phyloP scores from a whole-genome alignment of 768 basidiomycete genomes.

The Cyathus striatus region DNA sequence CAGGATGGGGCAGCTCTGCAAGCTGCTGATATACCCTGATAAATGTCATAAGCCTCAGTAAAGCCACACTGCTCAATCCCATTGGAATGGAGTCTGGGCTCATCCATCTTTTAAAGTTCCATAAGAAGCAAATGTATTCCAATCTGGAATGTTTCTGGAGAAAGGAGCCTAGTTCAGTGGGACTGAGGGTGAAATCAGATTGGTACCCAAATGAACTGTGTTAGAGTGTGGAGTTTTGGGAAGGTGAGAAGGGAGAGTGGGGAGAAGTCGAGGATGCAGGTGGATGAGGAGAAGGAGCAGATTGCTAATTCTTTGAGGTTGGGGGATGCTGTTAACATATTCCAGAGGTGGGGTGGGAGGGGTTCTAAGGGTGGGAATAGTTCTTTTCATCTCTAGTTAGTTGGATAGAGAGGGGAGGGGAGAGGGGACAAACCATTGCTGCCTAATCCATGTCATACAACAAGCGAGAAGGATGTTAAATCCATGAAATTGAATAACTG shows the following conservation, averaged over 20 bases:
- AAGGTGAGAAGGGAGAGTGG: constrained; percentile 33
- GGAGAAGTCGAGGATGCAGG: constrained; percentile 38
- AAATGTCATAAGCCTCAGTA: constrained; percentile 34
- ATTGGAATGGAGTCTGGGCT: no score
- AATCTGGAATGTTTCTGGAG: constrained; percentile 31
- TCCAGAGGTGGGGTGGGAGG: constrained; percentile 39
- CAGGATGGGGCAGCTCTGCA: no score
- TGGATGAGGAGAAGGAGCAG: constrained; percentile 43
- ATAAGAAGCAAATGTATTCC: constrained; percentile 38
- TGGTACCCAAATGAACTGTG: constrained; percentile 47
- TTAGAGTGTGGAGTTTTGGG: constrained; percentile 36
- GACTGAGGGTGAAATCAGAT: constrained; percentile 35
- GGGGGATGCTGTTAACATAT: constrained; percentile 42
- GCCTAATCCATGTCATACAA: constrained; percentile 39
- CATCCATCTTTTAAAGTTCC: constrained; percentile 49
- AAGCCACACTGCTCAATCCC: no score
- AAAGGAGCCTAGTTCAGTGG: constrained; percentile 28
- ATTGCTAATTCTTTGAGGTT: constrained; percentile 44
- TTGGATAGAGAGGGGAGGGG: not conserved
- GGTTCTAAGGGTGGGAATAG: constrained; percentile 32
- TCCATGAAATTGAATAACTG: constrained; percentile 38
- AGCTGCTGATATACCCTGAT: constrained; percentile 45
- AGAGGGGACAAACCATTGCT: constrained; percentile 22
- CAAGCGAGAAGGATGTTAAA: constrained; percentile 40
- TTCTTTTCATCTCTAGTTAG: constrained; percentile 18